Base-by-base conservation (phyloP, 106 monocot genomes). In the Vanilla planifolia region DNA sequence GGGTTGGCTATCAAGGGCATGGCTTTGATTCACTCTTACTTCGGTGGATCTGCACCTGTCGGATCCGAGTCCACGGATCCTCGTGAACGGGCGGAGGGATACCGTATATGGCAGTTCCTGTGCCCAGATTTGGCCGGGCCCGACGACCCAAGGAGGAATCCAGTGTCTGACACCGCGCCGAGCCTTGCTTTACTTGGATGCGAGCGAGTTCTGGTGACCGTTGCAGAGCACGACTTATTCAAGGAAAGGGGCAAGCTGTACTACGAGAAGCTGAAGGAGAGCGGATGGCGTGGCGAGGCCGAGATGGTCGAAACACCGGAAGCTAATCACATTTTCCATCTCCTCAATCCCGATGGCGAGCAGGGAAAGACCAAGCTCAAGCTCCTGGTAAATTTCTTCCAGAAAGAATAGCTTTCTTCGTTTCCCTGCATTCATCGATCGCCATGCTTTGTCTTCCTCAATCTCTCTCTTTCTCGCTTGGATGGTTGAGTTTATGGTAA, bases 271-370 rank as follows among this genome's bases (percentile, higher is more conserved):
- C 26, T 62, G 42, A 43, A 27, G 42, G 62, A 41, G 62, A 62
- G 62, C 27, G 62, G 62, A n/a, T 62, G 62, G 62, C 41, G 5
- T 16, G 62, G 62, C 41, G 44, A 44, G 41, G 41, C 25, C 27
- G 62, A 62, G 22, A 13, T 62, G 23, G 8, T 43, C 21, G 62
- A 43, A 2, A 25, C 27, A 13, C 21, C 8, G 41, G 62, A 11
- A 2, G 62, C 21, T n/a, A 41, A 29, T n/a, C 62, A 62, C 27
- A 25, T 53, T 8, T 53, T 53, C 27, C 52, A 53, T 25, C 52
- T 28, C 52, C 8, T 29, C 9, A 14, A 19, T 11, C 22, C 52
- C 0, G 52, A 53, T 47, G 5, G 13, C 1, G 46, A 47, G 46
- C 13, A 47, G 46, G 46, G 37, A 10, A 37, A 37, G 10, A 37